Base-by-base conservation (phyloP, 2,329 filamentous ascomycete genomes). In the Pseudohalonectria lignicola region DNA sequence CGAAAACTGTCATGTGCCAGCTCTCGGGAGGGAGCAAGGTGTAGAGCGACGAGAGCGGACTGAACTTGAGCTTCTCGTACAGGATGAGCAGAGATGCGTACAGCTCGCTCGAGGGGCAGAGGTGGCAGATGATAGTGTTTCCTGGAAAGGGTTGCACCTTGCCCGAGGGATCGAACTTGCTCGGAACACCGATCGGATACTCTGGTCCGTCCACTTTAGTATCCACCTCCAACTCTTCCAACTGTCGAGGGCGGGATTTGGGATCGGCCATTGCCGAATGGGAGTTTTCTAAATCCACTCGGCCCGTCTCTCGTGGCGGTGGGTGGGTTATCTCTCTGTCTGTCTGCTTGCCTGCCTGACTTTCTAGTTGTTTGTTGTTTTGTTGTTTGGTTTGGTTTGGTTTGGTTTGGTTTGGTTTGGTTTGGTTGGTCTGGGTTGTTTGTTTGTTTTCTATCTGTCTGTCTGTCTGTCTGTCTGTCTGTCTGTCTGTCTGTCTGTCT, bases 1-100 rank as follows among this genome's bases (percentile, higher is more conserved):
- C 50, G 44, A 53, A 52, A 23, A 52, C 33, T 18, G 51, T 50
- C 47, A 51, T 50, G 44, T 52, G 51, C 47, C 49, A 52, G 42
- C 47, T 50, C 9, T 41, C 17, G 1, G 48, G 39, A 10, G 49
- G 49, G 2, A 54, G 46, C 13, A 51, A 40, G 11, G 47, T 34
- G 31, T 47, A 43, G 10, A 49, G 39, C 7, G 32, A 12, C 1
- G 45, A 17, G n/a, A 50, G 39, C 7, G 43, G 39, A 38, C 42
- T 41, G 8, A 32, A n/a, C 19, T 38, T 25, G 3, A 53, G 44
- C 20, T 44, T 45, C 10, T 36, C 18, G 41, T 49, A 33, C 18
- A 52, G 47, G 9, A 25, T 16, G 11, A 46, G 41, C 26, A 54
- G 37, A 3, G 45, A 45, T 5, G 16, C 36, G 40, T 49, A 47